Evolutionary conservation across 2,329 filamentous ascomycete species (phyloP).

Genomic region (Claviceps sp.): DNA sequence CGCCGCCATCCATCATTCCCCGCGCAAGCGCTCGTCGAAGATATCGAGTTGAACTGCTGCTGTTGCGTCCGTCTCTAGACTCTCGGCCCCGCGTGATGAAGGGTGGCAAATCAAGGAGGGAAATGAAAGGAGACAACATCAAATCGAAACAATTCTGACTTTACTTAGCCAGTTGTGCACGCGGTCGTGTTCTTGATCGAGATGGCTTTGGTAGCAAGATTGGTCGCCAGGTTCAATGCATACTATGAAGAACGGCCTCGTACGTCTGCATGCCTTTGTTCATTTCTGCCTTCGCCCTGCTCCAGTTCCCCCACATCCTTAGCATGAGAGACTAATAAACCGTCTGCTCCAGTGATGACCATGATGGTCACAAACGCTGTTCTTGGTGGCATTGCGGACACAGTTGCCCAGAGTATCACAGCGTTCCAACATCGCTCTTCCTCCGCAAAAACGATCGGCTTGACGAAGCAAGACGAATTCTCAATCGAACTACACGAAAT

Average conservation of each 20-base stretch:
- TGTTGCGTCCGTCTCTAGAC: not conserved
- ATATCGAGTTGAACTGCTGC: not conserved
- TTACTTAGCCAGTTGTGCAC: slow-evolving; percentile 68
- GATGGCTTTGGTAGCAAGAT: slow-evolving; percentile 70
- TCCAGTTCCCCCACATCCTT: not conserved
- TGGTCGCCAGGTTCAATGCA: slow-evolving; percentile 78
- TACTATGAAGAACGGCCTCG: slow-evolving; percentile 86
- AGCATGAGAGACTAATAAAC: not conserved
- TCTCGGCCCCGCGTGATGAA: too few species aligned
- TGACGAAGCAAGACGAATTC: slow-evolving; percentile 53
- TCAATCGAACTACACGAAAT: slow-evolving; percentile 84
- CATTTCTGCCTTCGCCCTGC: not conserved
- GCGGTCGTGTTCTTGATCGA: slow-evolving; percentile 74
- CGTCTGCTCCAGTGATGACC: slow-evolving; percentile 56
- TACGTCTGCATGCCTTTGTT: slow-evolving; percentile 27
- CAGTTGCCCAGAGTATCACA: slow-evolving; percentile 85
- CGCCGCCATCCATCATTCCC: not conserved
- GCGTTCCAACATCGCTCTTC: slow-evolving; percentile 55
- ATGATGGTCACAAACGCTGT: slow-evolving; percentile 99
- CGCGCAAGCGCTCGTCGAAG: not conserved
- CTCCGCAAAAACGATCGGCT: slow-evolving; percentile 45
- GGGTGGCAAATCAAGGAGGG: not conserved
- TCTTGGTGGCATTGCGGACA: slow-evolving; percentile 89
- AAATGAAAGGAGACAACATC: not conserved
- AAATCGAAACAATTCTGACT: not conserved